These are phyloP conservation scores for Dothistroma pini DNA, from an alignment of 2,329 filamentous ascomycete genomes.

Conservation along the genomic window DNA sequence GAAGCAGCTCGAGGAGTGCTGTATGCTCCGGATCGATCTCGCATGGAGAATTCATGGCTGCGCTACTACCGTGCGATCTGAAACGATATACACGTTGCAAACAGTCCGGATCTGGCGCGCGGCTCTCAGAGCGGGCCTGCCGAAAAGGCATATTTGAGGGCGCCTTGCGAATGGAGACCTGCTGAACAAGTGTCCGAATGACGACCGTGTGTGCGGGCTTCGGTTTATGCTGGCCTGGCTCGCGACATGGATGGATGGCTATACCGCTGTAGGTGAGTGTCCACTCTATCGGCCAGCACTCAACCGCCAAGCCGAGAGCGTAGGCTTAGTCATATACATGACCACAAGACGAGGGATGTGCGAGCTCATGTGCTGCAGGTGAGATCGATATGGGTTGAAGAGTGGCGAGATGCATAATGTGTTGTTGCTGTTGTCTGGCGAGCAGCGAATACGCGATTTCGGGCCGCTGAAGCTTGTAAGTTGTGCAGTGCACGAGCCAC, in stretches of 20 bases:
- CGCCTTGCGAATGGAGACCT: not conserved
- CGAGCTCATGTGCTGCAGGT: not conserved
- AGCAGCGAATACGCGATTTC: no score
- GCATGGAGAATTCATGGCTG: not conserved
- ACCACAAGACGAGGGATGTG: not conserved
- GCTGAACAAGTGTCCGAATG: not conserved
- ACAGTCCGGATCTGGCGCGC: not conserved
- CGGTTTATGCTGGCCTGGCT: no score
- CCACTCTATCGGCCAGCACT: not conserved
- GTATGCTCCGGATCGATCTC: not conserved
- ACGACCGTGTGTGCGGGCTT: no score
- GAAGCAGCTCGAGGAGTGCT: not conserved
- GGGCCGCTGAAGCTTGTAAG: not conserved
- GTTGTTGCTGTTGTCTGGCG: no score
- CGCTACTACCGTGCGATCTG: not conserved
- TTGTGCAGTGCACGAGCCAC: not conserved
- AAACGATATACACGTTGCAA: not conserved
- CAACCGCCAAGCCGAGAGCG: not conserved
- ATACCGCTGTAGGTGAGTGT: not conserved
- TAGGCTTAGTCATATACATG: not conserved
- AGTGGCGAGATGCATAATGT: not conserved
- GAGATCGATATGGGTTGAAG: not conserved
- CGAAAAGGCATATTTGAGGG: not conserved
- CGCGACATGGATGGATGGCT: no score
- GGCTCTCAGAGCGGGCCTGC: not conserved